phyloP scores from a whole-genome alignment of 805 yeast genomes.

The Monosporozyma yasuniensis region DNA sequence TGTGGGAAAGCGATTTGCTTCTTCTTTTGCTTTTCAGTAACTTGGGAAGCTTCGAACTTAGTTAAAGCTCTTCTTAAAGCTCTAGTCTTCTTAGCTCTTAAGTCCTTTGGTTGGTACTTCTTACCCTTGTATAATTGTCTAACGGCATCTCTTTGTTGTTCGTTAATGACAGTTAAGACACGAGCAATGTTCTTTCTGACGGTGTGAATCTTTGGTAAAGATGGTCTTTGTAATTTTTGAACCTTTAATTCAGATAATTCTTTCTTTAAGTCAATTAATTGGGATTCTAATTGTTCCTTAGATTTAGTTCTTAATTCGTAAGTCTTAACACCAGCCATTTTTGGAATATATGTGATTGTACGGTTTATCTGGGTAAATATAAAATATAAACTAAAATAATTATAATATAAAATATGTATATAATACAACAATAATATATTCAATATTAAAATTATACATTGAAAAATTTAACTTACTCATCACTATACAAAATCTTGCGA shows the following conservation, averaged over 20 bases:
- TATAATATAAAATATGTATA: neutral
- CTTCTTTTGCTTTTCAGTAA: slow-evolving; percentile 89
- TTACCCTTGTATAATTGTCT: slow-evolving; percentile 92
- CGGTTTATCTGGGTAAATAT: neutral
- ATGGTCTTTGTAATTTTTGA: slow-evolving; percentile 87
- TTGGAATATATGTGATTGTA: slow-evolving; percentile 3
- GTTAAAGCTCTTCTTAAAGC: slow-evolving; percentile 98
- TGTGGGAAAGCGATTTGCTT: slow-evolving; percentile 94
- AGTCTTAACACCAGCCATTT: slow-evolving; percentile 83
- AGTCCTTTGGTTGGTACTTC: slow-evolving; percentile 96
- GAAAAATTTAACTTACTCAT: no score
- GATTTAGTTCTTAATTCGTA: slow-evolving; percentile 96
- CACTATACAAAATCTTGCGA: no score
- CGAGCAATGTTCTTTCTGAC: slow-evolving; percentile 99
- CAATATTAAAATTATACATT: neutral
- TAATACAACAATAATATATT: neutral
- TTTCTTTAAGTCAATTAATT: slow-evolving; percentile 93
- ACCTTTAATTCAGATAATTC: slow-evolving; percentile 95
- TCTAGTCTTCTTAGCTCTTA: slow-evolving; percentile 99
- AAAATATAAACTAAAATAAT: neutral
- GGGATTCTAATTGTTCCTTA: slow-evolving; percentile 91
- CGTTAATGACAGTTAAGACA: slow-evolving; percentile 95
- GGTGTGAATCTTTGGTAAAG: slow-evolving; percentile 93
- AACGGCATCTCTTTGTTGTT: slow-evolving; percentile 91
- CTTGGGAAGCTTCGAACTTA: slow-evolving; percentile 70